Evolutionary conservation across 2,329 filamentous ascomycete genomes (phyloP).

Genomic region (Fusarium nisikadoi): DNA sequence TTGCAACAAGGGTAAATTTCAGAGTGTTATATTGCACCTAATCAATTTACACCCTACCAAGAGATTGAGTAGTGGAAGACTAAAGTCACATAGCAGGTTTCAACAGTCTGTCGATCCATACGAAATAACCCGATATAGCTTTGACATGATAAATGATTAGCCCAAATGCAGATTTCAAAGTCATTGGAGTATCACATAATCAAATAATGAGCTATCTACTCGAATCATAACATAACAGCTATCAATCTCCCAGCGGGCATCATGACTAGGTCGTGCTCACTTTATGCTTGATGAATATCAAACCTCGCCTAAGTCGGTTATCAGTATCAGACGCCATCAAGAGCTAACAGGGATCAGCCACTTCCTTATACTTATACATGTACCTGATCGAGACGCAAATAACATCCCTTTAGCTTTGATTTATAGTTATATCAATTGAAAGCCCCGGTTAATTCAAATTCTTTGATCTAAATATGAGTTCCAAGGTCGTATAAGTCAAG

Average conservation of each 20-base stretch:
- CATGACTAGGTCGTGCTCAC: not conserved
- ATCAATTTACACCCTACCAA: too few species aligned
- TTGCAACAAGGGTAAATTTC: not conserved
- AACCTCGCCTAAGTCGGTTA: not conserved
- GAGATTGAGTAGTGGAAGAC: not conserved
- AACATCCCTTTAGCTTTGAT: not conserved
- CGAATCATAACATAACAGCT: not conserved
- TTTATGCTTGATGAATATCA: slow-evolving; percentile 5
- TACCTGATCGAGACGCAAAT: not conserved
- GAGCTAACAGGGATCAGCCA: not conserved
- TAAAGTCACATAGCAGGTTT: not conserved
- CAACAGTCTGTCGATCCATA: not conserved
- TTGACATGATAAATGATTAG: not conserved
- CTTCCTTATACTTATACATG: not conserved
- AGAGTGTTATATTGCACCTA: not conserved
- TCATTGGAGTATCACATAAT: not conserved
- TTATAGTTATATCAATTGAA: not conserved
- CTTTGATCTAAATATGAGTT: not conserved
- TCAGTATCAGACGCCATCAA: not conserved
- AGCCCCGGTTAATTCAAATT: not conserved
- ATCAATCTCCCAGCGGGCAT: not conserved
- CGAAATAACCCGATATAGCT: too few species aligned
- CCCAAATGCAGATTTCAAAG: not conserved
- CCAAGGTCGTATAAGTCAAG: slow-evolving; percentile 45
- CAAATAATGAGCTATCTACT: not conserved